A percentile compares a stretch with the other conserved stretches of the same genome.
Evolutionary conservation across 2,329 filamentous ascomycete species (phyloP).

Genomic region (Zymoseptoria tritici): DNA sequence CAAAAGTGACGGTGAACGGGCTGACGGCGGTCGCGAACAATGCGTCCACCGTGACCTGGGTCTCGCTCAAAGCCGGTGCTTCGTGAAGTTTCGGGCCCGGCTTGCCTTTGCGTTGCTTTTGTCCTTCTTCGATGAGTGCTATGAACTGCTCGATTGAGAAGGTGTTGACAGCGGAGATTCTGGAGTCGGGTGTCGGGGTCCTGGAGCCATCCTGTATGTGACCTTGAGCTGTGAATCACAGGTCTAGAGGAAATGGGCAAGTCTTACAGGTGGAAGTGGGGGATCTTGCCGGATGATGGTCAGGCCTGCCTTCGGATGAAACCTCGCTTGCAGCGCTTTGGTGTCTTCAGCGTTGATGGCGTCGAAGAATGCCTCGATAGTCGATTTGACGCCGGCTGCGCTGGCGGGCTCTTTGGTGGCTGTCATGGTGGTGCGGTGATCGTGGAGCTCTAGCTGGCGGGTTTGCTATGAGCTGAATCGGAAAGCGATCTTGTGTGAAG

Average conservation of each 20-base stretch:
- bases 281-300: conserved; percentile 17
- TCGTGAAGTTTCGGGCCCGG: conserved; percentile 9
- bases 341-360: conserved; percentile 16
- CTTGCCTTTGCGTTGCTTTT: conserved; percentile 8
- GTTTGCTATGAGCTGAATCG: too few species aligned
- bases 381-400: conserved; percentile 10
- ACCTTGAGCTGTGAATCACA: background rate
- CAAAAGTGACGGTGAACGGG: conserved; percentile 17
- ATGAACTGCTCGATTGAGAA: conserved; percentile 14
- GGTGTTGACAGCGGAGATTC: background rate
- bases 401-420: conserved; percentile 5
- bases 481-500: too few species aligned
- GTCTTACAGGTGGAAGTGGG: conserved; percentile 1
- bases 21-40: conserved; percentile 14
- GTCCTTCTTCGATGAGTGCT: conserved; percentile 10
- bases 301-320: conserved; percentile 72
- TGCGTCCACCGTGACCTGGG: conserved; percentile 11
- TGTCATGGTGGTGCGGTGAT: too few species aligned
- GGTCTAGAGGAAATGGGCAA: background rate
- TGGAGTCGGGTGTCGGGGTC: background rate
- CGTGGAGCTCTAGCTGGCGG: too few species aligned
- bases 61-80: conserved; percentile 9
- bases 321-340: conserved; percentile 56
- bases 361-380: conserved; percentile 18
- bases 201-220: background rate